Evolutionary conservation across 257 asterid genomes (phyloP), one percentile per base, ranked within the genome.

Genomic region (Phtheirospermum japonicum): DNA sequence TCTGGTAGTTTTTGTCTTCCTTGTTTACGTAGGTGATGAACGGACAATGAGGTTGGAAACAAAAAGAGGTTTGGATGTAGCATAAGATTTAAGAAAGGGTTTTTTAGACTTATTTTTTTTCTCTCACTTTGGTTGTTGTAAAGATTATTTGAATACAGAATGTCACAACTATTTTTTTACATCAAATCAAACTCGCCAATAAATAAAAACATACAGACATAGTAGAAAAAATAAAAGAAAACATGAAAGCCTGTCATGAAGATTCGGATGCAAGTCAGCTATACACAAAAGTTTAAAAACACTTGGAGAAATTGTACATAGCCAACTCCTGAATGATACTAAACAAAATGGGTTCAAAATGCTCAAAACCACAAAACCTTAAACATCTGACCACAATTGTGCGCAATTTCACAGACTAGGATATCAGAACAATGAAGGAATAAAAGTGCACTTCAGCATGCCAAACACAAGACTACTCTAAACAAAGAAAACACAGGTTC

Each of bases 391-490:
- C 52, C 63, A 77, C 66, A 71, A 61, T 62, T 33, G 67, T 64
- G 73, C 61, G 55, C 59, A 56, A 75, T 55, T 68, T 30, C 65
- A 68, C 59, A 60, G 71, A 75, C 46, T 7, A 51, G 12, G 59
- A 43, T 58, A 66, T 58, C 52, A 30, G 57, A 67, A 67, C 59
- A 45, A 63, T 52, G 57, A 64, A 74, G 73, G 71, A 28, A 71
- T 11, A 65, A 64, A 67, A 68, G 58, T 60, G 74, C 77, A 64
- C 73, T 70, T 52, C 71, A 68, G 55, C 77, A 60, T 46, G 49
- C 71, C 72, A 73, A 66, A 54, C 37, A 65, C 74, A 65, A 70
- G 43, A 52, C 71, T 68, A 66, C 48, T 52, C 77, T 57, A 65
- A 71, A 65, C 57, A 55, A 26, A 67, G 54, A 58, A 71, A 73